phyloP scores from a whole-genome alignment of 495 filamentous ascomycete genomes.

The Penicillium verhagenii region DNA sequence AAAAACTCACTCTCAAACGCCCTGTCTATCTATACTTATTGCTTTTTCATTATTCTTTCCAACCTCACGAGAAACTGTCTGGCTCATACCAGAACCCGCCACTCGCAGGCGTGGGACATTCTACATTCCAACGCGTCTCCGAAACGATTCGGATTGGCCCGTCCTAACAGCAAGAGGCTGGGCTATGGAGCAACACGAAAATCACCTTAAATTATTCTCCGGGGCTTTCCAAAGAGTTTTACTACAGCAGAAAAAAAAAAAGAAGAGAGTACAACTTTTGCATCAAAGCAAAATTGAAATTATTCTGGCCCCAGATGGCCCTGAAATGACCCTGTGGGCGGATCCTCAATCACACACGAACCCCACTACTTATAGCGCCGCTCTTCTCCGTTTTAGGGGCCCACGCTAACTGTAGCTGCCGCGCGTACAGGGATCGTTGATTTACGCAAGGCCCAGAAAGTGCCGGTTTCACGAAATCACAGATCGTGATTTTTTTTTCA shows the following conservation, averaged over 20 bases:
- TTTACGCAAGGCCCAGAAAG: not conserved
- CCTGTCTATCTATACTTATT: conserved; percentile 16
- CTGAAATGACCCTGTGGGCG: conserved; percentile 8
- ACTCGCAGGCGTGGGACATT: conserved; percentile 28
- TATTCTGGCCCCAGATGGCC: not conserved
- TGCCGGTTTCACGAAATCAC: not conserved
- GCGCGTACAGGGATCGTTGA: conserved; percentile 13
- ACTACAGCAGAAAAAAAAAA: too few species aligned
- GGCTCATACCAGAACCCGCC: conserved; percentile 23
- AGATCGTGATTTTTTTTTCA: not conserved
- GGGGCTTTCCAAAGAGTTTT: not conserved
- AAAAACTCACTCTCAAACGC: not conserved
- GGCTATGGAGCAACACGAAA: conserved; percentile 7
- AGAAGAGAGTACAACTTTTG: not conserved
- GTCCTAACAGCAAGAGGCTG: conserved; percentile 10
- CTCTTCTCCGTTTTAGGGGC: conserved; percentile 7
- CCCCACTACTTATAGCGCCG: conserved; percentile 11
- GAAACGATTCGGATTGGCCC: conserved; percentile 10
- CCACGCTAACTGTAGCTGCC: conserved; percentile 9
- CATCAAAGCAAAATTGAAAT: not conserved
- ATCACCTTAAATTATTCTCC: conserved; percentile 15
- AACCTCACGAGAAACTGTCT: conserved; percentile 22
- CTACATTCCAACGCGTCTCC: conserved; percentile 30
- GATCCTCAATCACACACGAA: conserved; percentile 15
- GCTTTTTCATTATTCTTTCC: conserved; percentile 10